These are phyloP conservation scores for Penicillium crystallinum DNA, from an alignment of 495 filamentous ascomycete species.

Conservation along the genomic window DNA sequence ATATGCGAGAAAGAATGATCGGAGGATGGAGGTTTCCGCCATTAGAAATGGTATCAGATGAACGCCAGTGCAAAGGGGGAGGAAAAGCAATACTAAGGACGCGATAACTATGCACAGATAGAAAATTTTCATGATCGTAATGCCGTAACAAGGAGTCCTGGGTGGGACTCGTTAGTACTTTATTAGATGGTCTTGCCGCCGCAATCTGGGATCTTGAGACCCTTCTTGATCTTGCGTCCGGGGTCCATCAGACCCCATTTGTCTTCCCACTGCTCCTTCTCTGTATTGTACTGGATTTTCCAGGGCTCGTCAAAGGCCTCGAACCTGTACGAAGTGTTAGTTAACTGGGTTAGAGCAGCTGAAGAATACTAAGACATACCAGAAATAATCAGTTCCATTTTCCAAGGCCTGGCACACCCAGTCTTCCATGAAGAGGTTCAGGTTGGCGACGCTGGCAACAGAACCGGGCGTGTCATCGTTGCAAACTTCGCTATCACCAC, in stretches of 20 bases:
- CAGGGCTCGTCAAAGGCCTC: slow-evolving; percentile 94
- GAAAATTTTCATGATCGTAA: slow-evolving; percentile 21
- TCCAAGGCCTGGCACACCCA: slow-evolving; percentile 78
- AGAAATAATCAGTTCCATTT: slow-evolving; percentile 89
- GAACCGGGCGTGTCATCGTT: slow-evolving; percentile 49
- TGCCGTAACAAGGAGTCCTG: slow-evolving; percentile 7
- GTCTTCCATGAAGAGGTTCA: slow-evolving; percentile 81
- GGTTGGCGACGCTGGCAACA: slow-evolving; percentile 72
- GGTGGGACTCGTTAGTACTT: neutral
- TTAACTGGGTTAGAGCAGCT: neutral
- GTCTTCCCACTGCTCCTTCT: slow-evolving; percentile 81
- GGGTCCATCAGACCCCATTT: slow-evolving; percentile 94
- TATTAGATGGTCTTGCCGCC: slow-evolving; percentile 61
- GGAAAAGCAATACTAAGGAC: neutral
- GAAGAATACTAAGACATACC: slow-evolving; percentile 46
- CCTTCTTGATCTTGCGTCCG: slow-evolving; percentile 76
- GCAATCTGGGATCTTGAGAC: slow-evolving; percentile 84
- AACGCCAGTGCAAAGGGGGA: neutral
- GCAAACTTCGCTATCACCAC: slow-evolving; percentile 55
- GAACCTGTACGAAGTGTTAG: slow-evolving; percentile 49
- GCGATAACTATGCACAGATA: neutral
- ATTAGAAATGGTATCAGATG: neutral
- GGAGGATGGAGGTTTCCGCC: neutral
- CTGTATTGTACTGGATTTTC: slow-evolving; percentile 70
- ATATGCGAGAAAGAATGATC: neutral